These are phyloP conservation scores for Penicillium frequentans DNA, from an alignment of 2,329 filamentous ascomycete species.

Conservation along the genomic window DNA sequence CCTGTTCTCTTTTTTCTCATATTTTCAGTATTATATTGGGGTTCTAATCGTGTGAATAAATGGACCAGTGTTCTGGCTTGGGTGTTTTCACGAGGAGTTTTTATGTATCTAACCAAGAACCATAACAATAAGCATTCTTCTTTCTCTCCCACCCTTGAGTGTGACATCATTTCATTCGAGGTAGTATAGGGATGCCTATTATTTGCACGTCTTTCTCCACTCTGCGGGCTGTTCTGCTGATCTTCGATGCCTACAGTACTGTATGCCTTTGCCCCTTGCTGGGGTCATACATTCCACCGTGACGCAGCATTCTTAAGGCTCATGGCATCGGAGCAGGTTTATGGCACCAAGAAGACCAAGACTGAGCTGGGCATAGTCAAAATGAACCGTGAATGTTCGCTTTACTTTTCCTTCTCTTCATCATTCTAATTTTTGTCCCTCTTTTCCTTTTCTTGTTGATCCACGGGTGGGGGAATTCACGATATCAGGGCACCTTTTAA, in stretches of 20 bases:
- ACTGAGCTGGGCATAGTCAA: background rate
- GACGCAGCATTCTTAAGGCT: slow-evolving; percentile 20
- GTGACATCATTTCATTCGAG: slow-evolving; percentile 12
- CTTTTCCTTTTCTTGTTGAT: background rate
- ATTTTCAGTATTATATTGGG: slow-evolving; percentile 7
- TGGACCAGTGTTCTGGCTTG: slow-evolving; percentile 8
- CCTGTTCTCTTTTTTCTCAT: slow-evolving; percentile 5
- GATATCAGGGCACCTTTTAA: slow-evolving; percentile 8
- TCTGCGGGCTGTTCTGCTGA: background rate
- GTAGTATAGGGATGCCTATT: slow-evolving; percentile 8
- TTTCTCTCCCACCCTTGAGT: background rate
- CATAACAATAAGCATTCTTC: slow-evolving; percentile 20
- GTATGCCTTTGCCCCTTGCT: slow-evolving; percentile 11
- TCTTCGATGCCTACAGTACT: slow-evolving; percentile 1
- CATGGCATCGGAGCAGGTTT: slow-evolving; percentile 1
- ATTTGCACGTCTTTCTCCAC: background rate
- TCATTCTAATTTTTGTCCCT: background rate
- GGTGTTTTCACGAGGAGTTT: slow-evolving; percentile 22
- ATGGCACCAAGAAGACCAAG: background rate
- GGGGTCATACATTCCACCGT: slow-evolving; percentile 18
- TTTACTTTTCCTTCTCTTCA: background rate
- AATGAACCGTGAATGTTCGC: background rate
- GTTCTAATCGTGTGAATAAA: slow-evolving; percentile 18
- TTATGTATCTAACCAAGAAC: slow-evolving; percentile 19
- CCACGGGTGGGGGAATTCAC: slow-evolving; percentile 9